Conservation (phyloP, 116 monocot genomes). For the Cymodocea nodosa region DNA sequence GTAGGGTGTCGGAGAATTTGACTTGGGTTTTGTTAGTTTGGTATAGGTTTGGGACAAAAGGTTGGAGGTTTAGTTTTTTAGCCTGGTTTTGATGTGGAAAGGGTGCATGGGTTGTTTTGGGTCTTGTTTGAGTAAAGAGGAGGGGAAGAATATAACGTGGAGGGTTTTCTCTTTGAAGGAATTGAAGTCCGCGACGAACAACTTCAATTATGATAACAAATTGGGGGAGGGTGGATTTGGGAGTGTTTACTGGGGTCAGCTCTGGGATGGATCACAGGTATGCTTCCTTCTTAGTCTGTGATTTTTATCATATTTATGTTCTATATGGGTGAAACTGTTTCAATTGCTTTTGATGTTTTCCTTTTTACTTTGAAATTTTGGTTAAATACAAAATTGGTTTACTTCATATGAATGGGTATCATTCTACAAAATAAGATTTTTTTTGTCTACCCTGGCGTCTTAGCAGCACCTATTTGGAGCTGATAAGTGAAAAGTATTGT, state of each 20-base stretch:
- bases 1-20: neutral
- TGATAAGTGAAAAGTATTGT: no score
- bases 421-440: no score
- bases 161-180: constrained; percentile 60
- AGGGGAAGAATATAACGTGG: constrained; percentile 21
- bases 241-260: constrained; percentile 78
- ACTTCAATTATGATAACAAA: constrained; percentile 77
- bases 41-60: neutral
- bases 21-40: neutral
- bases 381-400: no score
- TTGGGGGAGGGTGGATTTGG: constrained; percentile 68
- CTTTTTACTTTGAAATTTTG: no score
- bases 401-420: no score
- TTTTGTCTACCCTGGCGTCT: no score
- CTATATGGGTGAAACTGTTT: neutral
- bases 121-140: constrained; percentile 15
- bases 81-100: neutral
- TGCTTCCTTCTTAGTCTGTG: neutral
- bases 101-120: neutral
- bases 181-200: constrained; percentile 59
- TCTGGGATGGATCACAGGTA: constrained; percentile 67
- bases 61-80: neutral
- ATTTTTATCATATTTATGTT: neutral
- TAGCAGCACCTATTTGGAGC: no score
- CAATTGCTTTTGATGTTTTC: neutral